Base-by-base conservation (phyloP, 177 flowering plant genomes). In the Vitis hybrid region DNA sequence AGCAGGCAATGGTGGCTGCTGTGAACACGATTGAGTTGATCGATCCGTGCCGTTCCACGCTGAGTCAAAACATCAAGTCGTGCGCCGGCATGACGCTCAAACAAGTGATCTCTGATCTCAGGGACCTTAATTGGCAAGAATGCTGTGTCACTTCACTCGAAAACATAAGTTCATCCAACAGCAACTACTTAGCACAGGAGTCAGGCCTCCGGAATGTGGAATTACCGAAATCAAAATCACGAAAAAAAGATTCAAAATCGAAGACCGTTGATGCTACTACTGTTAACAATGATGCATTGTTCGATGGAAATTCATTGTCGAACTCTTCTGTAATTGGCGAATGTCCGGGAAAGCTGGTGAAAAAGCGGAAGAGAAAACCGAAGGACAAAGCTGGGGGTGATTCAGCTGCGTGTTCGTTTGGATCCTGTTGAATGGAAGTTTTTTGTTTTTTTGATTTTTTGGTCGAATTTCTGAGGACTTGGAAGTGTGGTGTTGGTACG, bases 111-210 rank as follows among this genome's bases (percentile, higher is more conserved):
- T 55, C 71, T 14, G 87, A 81, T 58, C 78, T 87, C 52, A 65
- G 67, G 14, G 62, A 28, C 2, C 83, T 89, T 69, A 57, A 72
- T n/a, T 87, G 90, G 92, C 75, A 79, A 33, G 92, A 88, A 65
- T 88, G 90, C 81, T 65, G 75, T 59, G 78, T 86, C 67, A 79
- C 76, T 8, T 79, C 84, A 17, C 66, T 82, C 47, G 24, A 69
- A 51, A 71, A 56, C 38, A n/a, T 69, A 11, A 66, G 54, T 15
- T 59, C 70, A 12, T n/a, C 69, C 50, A 59, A 72, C 2, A 61
- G 64, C 68, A 59, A 52, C 31, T 10, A 10, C 50, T 8, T 18
- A 47, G 19, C 18, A 0, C 54, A 10, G 47, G 51, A 64, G 55
- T 12, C 22, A n/a, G 51, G 51, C 12, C 47, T 11, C 66, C 47